Evolutionary conservation across 495 filamentous ascomycete species (phyloP), one percentile per base, ranked within the genome.

Genomic region (Friedmanniomyces simplex): DNA sequence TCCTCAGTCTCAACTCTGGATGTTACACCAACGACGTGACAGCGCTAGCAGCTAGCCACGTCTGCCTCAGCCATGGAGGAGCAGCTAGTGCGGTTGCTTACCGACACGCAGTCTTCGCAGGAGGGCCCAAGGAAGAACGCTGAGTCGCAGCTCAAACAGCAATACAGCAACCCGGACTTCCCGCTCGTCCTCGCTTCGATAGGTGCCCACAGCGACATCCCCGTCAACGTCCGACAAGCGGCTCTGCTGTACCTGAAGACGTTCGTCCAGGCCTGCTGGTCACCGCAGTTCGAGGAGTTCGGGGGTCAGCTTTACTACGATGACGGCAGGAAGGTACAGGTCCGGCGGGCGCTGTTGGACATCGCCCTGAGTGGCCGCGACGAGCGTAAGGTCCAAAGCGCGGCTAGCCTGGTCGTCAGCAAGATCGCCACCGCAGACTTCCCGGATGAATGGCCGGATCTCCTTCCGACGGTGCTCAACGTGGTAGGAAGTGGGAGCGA

Each of bases 341-440:
- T 97, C 52, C 78, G 89, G 57, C 72, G 77, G 25, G 72, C 74
- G 22, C 69, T 96, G 42, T 75, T 98, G 18, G 78, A 86, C 32
- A 75, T 97, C 26, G 86, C 87, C 36, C 85, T 90, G n/a, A 80
- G 78, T 55, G 75, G 73, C 7, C 82, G 87, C 50, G 82, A 84
- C 5, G 86, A 95, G 65, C 79, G 89, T 61, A 95, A 90, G 69
- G 80, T 97, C 58, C 89, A 91, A 70, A 78, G 80, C 22, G 84
- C 86, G 6, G 88, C 93, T 25, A 91, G 91, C 68, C 86, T 84
- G 66, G 88, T 87, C n/a, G 88, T 96, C 52, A 89, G 88, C 76
- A 96, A 96, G 74, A 95, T 98, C 61, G 93, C 94, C 52, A 85
- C 82, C 56, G 80, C 82, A 65, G 93, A 98, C 73, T 98, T 91